Evolutionary conservation across 257 asterid species (phyloP), one percentile per base, ranked within the genome.

Genomic region (Cordia subcordata): DNA sequence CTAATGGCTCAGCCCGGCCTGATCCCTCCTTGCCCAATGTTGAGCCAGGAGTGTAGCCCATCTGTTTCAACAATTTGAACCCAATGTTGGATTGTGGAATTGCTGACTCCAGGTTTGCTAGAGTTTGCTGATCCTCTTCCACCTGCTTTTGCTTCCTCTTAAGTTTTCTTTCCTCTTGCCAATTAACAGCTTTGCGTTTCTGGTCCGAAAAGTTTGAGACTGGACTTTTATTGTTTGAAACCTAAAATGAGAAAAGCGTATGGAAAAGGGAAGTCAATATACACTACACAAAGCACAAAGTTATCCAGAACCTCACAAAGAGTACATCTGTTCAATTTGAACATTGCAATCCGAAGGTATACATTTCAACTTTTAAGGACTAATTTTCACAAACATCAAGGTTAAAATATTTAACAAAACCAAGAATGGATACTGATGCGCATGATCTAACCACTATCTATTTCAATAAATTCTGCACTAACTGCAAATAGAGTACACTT

Each of bases 31-130:
- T 92, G 16, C 99, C 96, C 72, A 92, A 71, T 21, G 95, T 85
- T 20, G 91, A 78, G 58, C 99, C 96, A 11, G 99, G 96, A 67
- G 87, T 78, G 70, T 92, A 92, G 13, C 99, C 99, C 96, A 92
- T 92, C 64, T 82, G 96, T 66, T 92, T 92, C 61, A 92, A 67
- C 79, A 92, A 57, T 73, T 88, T 92, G 81, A 88, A 92, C 56
- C 99, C 99, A 53, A 92, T 86, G 73, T 86, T 92, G 46, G 96
- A 82, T 70, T 86, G 88, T 8, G 97, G 99, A 61, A 92, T 88
- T 22, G 94, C 95, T 3, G 88, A 84, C 55, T 77, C 85, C 61
- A 80, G 23, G 61, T 81, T 92, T 10, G 67, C 86, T 50, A 84
- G 40, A 21, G 96, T 92, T 52, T 68, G 77, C 55, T 63, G 76